phyloP scores from a whole-genome alignment of 2,329 filamentous ascomycete species.

The Alternaria arborescens region DNA sequence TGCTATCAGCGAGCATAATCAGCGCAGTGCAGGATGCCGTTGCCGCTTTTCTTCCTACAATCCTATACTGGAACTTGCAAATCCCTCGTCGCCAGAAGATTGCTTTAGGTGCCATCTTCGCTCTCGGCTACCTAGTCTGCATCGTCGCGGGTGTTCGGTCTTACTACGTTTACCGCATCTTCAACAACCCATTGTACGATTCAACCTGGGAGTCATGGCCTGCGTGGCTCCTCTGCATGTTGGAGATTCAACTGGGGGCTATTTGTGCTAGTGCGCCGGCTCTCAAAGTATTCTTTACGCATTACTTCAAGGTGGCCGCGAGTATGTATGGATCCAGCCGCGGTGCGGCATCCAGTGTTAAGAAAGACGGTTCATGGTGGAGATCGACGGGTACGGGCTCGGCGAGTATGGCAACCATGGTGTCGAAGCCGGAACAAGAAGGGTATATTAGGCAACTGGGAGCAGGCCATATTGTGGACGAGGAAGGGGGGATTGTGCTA shows the following conservation, averaged over 20 bases:
- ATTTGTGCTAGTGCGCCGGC: conserved; percentile 29
- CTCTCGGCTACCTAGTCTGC: conserved; percentile 23
- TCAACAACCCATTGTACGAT: conserved; percentile 26
- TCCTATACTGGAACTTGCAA: conserved; percentile 33
- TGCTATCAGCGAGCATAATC: conserved; percentile 23
- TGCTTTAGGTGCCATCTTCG: conserved; percentile 27
- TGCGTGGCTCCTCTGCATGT: conserved; percentile 18
- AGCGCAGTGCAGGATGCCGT: conserved; percentile 29
- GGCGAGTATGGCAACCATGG: not conserved
- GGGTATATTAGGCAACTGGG: not conserved
- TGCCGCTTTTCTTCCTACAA: conserved; percentile 23
- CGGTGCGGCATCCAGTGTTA: not conserved
- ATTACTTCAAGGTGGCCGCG: conserved; percentile 1
- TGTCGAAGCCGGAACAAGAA: not conserved
- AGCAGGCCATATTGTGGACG: not conserved
- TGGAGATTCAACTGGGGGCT: conserved; percentile 29
- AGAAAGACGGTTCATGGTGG: not conserved
- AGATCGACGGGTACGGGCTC: not conserved
- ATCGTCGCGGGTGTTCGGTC: conserved; percentile 18
- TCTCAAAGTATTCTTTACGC: conserved; percentile 28
- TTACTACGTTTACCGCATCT: conserved; percentile 19
- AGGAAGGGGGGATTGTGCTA: conserved; percentile 3
- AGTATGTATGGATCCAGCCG: not conserved
- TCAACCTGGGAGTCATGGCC: conserved; percentile 27
- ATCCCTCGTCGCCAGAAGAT: conserved; percentile 29